phyloP scores from a whole-genome alignment of 306 rosid species.

The Argentina anserina region DNA sequence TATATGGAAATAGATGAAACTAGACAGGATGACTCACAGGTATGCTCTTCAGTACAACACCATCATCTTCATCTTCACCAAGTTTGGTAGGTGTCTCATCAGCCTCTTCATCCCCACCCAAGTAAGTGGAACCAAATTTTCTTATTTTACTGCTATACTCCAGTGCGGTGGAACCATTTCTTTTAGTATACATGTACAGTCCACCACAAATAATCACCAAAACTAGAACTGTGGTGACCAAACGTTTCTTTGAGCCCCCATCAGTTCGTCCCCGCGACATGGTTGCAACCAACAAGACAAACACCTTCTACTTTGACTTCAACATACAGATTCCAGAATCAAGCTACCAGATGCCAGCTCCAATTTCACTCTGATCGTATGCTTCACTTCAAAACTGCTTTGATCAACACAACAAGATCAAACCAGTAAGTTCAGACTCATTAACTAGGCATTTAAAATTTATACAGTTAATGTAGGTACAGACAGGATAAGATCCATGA shows the following conservation, averaged over 20 bases:
- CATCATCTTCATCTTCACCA: conserved; percentile 56
- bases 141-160: conserved; percentile 71
- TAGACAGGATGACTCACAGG: conserved; percentile 58
- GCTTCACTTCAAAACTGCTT: neutral
- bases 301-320: conserved; percentile 22
- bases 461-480: neutral
- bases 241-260: conserved; percentile 70
- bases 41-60: conserved; percentile 61
- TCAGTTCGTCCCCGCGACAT: conserved; percentile 91
- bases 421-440: conserved; percentile 10
- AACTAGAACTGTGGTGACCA: conserved; percentile 51
- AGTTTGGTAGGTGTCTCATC: conserved; percentile 54
- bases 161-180: conserved; percentile 57
- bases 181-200: conserved; percentile 59
- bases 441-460: neutral
- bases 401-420: conserved; percentile 8
- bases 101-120: conserved; percentile 71
- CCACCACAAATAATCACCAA: conserved; percentile 63
- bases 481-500: neutral
- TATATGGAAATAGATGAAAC: neutral
- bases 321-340: conserved; percentile 15
- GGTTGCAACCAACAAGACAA: conserved; percentile 21
- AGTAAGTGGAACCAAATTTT: conserved; percentile 71
- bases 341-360: neutral
- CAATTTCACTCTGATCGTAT: neutral